These are phyloP conservation scores for Geotrichum fermentans DNA, from an alignment of 1,139 yeast genomes.

Conservation along the genomic window DNA sequence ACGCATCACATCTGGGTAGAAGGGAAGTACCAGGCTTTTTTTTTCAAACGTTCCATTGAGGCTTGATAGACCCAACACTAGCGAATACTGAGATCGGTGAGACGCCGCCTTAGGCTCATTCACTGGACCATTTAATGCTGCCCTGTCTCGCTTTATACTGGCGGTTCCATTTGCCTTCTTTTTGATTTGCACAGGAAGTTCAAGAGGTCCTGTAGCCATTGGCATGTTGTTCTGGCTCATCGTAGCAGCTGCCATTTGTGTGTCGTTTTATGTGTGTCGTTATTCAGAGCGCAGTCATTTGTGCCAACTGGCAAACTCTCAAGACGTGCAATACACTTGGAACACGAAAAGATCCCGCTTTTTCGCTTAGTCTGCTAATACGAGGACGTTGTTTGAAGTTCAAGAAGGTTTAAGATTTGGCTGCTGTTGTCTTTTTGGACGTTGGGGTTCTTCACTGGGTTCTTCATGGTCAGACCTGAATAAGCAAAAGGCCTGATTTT, in stretches of 20 bases:
- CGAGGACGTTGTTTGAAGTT: no score
- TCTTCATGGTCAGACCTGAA: neutral
- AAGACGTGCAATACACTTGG: no score
- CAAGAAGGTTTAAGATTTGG: no score
- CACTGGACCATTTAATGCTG: neutral
- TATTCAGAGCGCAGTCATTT: no score
- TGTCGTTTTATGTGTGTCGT: no score
- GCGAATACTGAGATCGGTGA: conserved; percentile 32
- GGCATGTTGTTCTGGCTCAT: neutral
- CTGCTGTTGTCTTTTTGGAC: no score
- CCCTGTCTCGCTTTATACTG: neutral
- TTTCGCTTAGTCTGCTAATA: no score
- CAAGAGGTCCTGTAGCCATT: neutral
- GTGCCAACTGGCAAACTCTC: no score
- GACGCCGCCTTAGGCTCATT: neutral
- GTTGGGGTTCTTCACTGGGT: no score
- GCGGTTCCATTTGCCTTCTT: neutral
- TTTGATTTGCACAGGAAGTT: neutral
- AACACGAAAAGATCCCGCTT: no score
- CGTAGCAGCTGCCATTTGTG: neutral
- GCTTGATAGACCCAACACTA: conserved; percentile 63
- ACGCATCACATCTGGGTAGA: conserved; percentile 75
- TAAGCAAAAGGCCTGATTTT: neutral
- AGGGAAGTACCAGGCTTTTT: conserved; percentile 75
- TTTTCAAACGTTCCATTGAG: conserved; percentile 77